These are phyloP conservation scores for Tetrapisispora nanseiensis DNA, from an alignment of 805 yeast genomes.

Conservation along the genomic window DNA sequence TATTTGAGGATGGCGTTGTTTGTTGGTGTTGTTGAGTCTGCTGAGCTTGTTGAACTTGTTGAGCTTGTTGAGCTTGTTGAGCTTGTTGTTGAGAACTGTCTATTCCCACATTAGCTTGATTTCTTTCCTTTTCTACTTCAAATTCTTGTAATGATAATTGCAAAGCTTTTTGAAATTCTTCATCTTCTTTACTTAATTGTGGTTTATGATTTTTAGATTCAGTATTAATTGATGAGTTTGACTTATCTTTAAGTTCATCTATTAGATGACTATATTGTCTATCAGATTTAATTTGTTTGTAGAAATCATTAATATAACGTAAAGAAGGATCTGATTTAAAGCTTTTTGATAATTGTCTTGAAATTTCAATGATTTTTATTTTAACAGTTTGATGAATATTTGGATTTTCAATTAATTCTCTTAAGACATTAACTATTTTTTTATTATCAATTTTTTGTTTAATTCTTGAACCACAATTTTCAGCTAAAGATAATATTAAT, in stretches of 20 bases:
- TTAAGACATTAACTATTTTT: constrained; percentile 39
- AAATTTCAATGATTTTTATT: constrained; percentile 51
- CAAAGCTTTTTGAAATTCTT: constrained; percentile 69
- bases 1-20: constrained; percentile 14
- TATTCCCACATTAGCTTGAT: constrained; percentile 25
- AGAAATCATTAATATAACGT: constrained; percentile 55
- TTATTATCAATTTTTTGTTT: constrained; percentile 53
- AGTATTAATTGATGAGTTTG: neutral
- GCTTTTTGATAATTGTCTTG: constrained; percentile 53
- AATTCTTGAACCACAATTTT: constrained; percentile 66
- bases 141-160: constrained; percentile 58
- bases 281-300: constrained; percentile 34
- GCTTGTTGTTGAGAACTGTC: constrained; percentile 3
- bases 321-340: constrained; percentile 71
- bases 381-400: constrained; percentile 61
- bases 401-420: constrained; percentile 42
- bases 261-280: constrained; percentile 32
- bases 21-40: constrained; percentile 2
- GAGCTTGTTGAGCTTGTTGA: constrained; percentile 1
- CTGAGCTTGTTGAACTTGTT: constrained; percentile 2
- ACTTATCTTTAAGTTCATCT: neutral
- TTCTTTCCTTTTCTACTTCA: constrained; percentile 32
- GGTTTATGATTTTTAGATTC: constrained; percentile 47
- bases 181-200: constrained; percentile 49
- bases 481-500: constrained; percentile 51